Percentiles rank a stretch among this genome's conserved stretches.
Conservation (phyloP, 345 rosid species). For the Linum usitatissimum region DNA sequence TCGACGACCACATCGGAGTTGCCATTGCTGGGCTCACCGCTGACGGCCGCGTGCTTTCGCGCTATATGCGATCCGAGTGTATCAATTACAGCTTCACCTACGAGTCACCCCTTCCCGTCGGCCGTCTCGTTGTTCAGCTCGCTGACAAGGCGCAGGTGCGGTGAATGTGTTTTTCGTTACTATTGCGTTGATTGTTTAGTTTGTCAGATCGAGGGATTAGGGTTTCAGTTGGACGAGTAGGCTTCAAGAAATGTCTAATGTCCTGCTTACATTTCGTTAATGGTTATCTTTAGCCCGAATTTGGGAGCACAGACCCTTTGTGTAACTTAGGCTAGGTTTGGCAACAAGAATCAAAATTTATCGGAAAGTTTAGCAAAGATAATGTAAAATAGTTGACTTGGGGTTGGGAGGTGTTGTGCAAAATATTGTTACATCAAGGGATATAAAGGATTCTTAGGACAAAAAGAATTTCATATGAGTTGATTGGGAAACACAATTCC, state of each 20-base stretch:
- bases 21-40: conserved; percentile 97
- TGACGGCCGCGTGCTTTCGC: conserved; percentile 91
- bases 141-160: conserved; percentile 97
- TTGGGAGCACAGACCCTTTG: neutral
- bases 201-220: neutral
- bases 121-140: conserved; percentile 88
- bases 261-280: neutral
- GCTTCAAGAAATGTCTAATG: neutral
- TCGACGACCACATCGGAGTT: conserved; percentile 94
- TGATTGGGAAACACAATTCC: too few species aligned
- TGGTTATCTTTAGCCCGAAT: neutral
- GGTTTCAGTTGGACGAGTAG: neutral
- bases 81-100: conserved; percentile 76
- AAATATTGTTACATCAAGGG: too few species aligned
- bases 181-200: neutral
- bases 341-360: too few species aligned
- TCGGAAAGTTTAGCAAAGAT: too few species aligned
- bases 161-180: neutral
- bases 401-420: too few species aligned
- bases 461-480: too few species aligned
- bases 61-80: conserved; percentile 93
- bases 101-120: conserved; percentile 95
- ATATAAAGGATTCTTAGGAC: too few species aligned
- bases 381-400: too few species aligned
- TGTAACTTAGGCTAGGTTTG: too few species aligned